Conservation (phyloP, 1,284 basidiomycete genomes). For the Heliocybe sulcata region DNA sequence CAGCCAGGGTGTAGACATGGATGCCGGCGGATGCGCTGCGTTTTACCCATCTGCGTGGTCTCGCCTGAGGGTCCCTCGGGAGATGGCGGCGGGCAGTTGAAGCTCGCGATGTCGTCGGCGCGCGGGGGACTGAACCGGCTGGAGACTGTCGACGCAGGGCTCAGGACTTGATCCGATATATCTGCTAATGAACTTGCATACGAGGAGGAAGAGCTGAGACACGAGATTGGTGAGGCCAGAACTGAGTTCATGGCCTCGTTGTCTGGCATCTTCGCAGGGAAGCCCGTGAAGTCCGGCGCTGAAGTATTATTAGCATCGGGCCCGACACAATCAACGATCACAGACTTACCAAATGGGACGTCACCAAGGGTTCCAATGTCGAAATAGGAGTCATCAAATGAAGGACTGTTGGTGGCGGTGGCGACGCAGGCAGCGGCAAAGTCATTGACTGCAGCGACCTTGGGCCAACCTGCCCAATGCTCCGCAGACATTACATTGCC, state of each 20-base stretch:
- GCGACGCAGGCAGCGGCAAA: background rate
- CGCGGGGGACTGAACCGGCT: background rate
- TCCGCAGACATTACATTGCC: background rate
- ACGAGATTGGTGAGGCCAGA: background rate
- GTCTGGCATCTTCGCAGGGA: background rate
- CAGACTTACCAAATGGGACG: background rate
- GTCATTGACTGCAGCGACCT: background rate
- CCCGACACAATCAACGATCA: background rate
- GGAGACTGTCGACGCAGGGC: background rate
- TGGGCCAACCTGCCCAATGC: background rate
- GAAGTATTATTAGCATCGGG: background rate
- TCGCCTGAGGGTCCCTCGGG: background rate
- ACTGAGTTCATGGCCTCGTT: background rate
- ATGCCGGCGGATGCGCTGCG: conserved; percentile 29
- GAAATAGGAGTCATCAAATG: background rate
- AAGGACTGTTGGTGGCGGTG: background rate
- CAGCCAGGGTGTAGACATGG: conserved; percentile 37
- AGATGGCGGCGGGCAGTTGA: background rate
- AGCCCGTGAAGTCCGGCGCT: background rate
- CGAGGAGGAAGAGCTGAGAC: background rate
- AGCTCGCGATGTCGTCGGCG: background rate
- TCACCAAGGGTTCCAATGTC: background rate
- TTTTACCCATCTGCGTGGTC: background rate
- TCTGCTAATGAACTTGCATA: background rate
- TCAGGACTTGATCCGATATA: background rate